Base-by-base conservation (phyloP, 345 rosid genomes). In the Eucalyptus urophylla region DNA sequence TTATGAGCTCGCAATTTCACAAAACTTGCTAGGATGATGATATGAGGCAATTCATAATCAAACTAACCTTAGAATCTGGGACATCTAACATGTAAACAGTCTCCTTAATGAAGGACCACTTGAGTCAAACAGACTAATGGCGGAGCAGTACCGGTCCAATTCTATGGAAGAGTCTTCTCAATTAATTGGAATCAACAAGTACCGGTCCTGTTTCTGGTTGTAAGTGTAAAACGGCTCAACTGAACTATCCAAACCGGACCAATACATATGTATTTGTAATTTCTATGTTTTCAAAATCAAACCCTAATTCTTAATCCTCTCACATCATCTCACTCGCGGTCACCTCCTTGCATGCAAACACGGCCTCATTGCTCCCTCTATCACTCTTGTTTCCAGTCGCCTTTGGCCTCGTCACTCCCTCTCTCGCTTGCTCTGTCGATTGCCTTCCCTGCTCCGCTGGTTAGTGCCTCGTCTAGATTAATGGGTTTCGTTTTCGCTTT, bases 191-290 rank as follows among this genome's bases (percentile, higher is more conserved):
- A 58, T 11, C 5, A 5, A 0, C 29, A 11, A 25, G 4, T 25
- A 58, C 22, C 0, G 14, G 6, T 56, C 13, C 14, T 3, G 0
- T 56, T 56, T 0, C 62, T 22, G 0, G 0, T 56, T 24, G 4
- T 5, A 24, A 10, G 3, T 56, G 13, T 24, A 25, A 11, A 56
- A 22, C 29, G 6, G 62, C 62, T 17, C 62, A 56, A 9, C 4
- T 10, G 7, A 22, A 22, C 56, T 17, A 51, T 51, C 56, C 56
- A 17, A 51, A 51, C 54, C 6, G 0, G 62, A 56, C 29, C 29
- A 11, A 5, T 58, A 58, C 29, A 58, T 58, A 58, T 58, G 13
- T 58, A 58, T 51, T 3, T 7, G 22, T 51, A 17, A 51, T 51
- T 51, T 17, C 54, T 24, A 58, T 11, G n/a, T 58, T 58, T 25